These are phyloP conservation scores for Agrostemma githago DNA, from an alignment of 148 eudicot species.

Conservation along the genomic window DNA sequence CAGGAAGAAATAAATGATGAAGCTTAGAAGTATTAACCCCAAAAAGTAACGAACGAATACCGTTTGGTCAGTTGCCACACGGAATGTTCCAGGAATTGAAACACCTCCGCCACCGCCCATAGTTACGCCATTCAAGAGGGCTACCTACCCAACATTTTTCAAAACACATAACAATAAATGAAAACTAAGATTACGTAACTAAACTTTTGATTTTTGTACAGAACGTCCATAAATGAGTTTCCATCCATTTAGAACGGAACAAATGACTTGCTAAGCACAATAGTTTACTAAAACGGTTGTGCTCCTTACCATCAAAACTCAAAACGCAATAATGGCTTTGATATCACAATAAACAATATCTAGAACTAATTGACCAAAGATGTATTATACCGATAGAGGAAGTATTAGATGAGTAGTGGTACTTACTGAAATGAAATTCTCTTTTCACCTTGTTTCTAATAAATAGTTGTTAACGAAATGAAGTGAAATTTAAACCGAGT, in stretches of 20 bases:
- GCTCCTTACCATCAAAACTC: background rate
- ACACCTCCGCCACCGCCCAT: slow-evolving; percentile 94
- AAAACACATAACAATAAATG: background rate
- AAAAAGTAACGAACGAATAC: slow-evolving; percentile 24
- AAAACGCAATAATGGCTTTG: background rate
- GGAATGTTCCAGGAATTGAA: slow-evolving; percentile 82
- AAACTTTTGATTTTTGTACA: background rate
- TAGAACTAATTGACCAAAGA: background rate
- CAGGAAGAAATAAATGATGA: background rate
- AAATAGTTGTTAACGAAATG: background rate
- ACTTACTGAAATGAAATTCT: background rate
- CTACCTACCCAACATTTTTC: slow-evolving; percentile 47
- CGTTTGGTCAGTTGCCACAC: slow-evolving; percentile 83
- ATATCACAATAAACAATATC: background rate
- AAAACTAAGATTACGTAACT: background rate
- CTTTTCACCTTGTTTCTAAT: background rate
- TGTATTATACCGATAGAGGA: background rate
- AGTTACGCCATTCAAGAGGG: slow-evolving; percentile 74
- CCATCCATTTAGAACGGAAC: background rate
- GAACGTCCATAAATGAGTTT: background rate
- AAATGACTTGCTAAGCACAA: background rate
- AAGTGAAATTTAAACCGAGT: background rate
- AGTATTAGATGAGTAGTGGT: background rate
- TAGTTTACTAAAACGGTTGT: background rate
- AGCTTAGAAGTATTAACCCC: background rate